Conservation (phyloP, 2,329 filamentous ascomycete species). For the Cordyceps fumosorosea region DNA sequence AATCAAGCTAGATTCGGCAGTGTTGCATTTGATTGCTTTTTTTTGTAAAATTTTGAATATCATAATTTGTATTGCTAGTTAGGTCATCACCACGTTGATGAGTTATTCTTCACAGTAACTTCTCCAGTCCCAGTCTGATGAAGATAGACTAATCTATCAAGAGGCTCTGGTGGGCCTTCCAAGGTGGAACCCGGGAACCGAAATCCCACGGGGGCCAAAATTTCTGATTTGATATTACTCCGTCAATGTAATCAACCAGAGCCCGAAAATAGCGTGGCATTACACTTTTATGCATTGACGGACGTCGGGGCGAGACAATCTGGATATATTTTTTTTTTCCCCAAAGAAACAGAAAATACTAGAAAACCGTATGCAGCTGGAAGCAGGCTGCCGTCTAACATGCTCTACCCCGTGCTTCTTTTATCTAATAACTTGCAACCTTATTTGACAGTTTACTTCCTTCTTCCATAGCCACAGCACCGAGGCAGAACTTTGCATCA, state of each 20-base stretch:
- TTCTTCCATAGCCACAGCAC: not conserved
- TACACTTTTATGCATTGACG: too few species aligned
- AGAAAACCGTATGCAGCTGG: not conserved
- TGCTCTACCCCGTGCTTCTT: too few species aligned
- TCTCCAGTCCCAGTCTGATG: not conserved
- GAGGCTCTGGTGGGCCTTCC: not conserved
- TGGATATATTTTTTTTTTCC: too few species aligned
- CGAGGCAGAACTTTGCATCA: not conserved
- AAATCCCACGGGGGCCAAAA: constrained; percentile 4
- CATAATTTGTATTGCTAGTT: too few species aligned
- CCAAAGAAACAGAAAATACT: too few species aligned
- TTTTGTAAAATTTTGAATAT: too few species aligned
- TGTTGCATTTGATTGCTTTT: too few species aligned
- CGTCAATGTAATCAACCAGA: not conserved
- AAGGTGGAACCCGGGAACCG: not conserved
- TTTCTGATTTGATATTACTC: not conserved
- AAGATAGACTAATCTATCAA: not conserved
- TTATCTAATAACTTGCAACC: too few species aligned
- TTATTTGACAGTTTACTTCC: not conserved
- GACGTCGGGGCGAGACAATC: too few species aligned
- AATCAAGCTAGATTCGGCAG: too few species aligned
- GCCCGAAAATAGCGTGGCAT: not conserved
- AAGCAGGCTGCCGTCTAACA: not conserved
- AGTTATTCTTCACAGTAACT: too few species aligned
- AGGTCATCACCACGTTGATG: too few species aligned